Percentiles rank a stretch among this genome's conserved stretches.
Conservation (phyloP, 148 eudicot species). For the Hydrangea macrophylla region DNA sequence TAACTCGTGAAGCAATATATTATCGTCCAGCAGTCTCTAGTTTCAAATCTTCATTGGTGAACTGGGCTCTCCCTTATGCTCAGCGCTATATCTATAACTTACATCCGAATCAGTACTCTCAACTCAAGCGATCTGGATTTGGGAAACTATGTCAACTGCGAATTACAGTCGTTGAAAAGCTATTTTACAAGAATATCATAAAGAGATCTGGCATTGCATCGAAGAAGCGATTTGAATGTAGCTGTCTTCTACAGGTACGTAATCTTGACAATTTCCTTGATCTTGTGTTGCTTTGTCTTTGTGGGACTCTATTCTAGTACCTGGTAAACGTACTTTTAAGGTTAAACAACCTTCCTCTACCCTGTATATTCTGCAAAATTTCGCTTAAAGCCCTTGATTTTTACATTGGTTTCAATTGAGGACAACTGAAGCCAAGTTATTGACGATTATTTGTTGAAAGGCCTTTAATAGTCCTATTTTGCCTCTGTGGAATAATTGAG, state of each 20-base stretch:
- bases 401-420: too few species aligned
- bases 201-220: slow-evolving; percentile 49
- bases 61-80: slow-evolving; percentile 90
- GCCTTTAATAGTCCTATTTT: too few species aligned
- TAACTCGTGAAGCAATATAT: slow-evolving; percentile 80
- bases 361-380: too few species aligned
- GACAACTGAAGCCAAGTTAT: too few species aligned
- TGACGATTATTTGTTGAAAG: too few species aligned
- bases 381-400: too few species aligned
- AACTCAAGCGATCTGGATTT: slow-evolving; percentile 63
- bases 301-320: too few species aligned
- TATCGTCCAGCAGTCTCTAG: slow-evolving; percentile 58
- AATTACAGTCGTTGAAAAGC: slow-evolving; percentile 66
- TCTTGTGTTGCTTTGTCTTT: neutral
- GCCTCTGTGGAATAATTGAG: too few species aligned
- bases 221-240: slow-evolving; percentile 57
- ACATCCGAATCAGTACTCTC: slow-evolving; percentile 58
- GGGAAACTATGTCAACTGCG: slow-evolving; percentile 33
- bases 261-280: slow-evolving; percentile 3
- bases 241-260: slow-evolving; percentile 77
- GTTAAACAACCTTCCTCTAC: too few species aligned
- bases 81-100: slow-evolving; percentile 71
- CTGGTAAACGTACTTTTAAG: too few species aligned
- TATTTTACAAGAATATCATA: slow-evolving; percentile 71
- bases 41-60: slow-evolving; percentile 56